These are phyloP conservation scores for Termitomyces sp. DNA, from an alignment of 768 basidiomycete genomes.

Conservation along the genomic window DNA sequence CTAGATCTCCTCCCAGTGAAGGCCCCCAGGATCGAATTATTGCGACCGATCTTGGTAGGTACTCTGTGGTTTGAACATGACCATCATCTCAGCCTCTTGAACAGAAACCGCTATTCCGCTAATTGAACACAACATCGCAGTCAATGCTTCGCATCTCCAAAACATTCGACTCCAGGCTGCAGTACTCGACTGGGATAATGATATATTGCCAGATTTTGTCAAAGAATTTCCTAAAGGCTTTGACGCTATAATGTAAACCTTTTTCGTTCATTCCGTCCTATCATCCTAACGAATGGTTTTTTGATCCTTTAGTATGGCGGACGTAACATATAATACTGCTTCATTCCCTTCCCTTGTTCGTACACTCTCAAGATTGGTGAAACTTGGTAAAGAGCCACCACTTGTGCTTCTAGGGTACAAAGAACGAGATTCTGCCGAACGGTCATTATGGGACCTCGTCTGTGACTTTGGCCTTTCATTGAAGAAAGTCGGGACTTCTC, in stretches of 20 bases:
- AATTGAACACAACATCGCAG: conserved; percentile 62
- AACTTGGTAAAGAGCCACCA: conserved; percentile 24
- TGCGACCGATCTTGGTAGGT: conserved; percentile 72
- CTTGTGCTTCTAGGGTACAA: conserved; percentile 78
- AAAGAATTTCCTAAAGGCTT: conserved; percentile 29
- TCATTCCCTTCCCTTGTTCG: conserved; percentile 73
- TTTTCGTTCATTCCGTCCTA: conserved; percentile 3
- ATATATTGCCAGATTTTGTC: conserved; percentile 42
- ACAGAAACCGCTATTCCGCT: conserved; percentile 79
- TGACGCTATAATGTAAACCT: conserved; percentile 46
- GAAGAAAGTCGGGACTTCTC: conserved; percentile 42
- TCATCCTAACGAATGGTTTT: not conserved
- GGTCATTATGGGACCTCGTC: conserved; percentile 65
- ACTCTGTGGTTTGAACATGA: not conserved
- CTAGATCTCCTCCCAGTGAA: conserved; percentile 8
- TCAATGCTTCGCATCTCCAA: conserved; percentile 32
- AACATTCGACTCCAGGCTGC: conserved; percentile 24
- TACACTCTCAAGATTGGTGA: conserved; percentile 54
- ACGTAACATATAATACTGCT: conserved; percentile 87
- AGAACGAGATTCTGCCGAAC: conserved; percentile 73
- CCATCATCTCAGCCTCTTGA: not conserved
- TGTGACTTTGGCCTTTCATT: conserved; percentile 49
- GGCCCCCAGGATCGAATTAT: conserved; percentile 31
- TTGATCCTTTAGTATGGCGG: conserved; percentile 66
- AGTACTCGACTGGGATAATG: conserved; percentile 75